Evolutionary conservation across 1,284 basidiomycete genomes (phyloP).

Genomic region (Gymnopus androsaceus): DNA sequence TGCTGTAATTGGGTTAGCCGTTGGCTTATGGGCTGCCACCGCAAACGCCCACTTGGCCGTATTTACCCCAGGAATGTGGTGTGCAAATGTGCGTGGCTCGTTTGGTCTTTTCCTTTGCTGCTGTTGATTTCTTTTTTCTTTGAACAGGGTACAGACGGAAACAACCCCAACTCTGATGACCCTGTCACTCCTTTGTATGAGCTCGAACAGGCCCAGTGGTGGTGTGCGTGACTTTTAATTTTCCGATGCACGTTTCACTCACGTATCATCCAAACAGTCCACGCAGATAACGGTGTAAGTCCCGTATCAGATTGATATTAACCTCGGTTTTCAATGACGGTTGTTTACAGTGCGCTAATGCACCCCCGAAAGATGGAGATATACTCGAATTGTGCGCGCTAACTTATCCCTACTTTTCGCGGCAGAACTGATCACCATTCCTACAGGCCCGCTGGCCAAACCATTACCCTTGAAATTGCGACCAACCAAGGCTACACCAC

Average conservation of each 20-base stretch:
- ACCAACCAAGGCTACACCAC: constrained; percentile 21
- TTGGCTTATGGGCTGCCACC: neutral
- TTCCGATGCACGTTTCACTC: neutral
- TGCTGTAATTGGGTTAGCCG: neutral
- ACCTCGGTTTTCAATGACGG: neutral
- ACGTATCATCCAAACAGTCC: constrained; percentile 3
- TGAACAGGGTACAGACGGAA: constrained; percentile 1
- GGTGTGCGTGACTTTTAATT: constrained; percentile 8
- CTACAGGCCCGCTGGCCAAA: constrained; percentile 43
- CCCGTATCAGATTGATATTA: neutral
- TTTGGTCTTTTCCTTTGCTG: neutral
- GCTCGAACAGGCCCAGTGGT: constrained; percentile 11
- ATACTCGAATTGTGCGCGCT: constrained; percentile 43
- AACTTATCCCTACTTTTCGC: neutral
- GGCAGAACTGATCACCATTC: neutral
- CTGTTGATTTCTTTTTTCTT: neutral
- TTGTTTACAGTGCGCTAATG: constrained; percentile 39
- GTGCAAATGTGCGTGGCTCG: constrained; percentile 7
- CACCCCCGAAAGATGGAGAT: constrained; percentile 44
- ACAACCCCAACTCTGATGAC: constrained; percentile 10
- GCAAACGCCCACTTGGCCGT: constrained; percentile 11
- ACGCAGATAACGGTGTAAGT: constrained; percentile 9
- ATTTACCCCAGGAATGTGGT: constrained; percentile 13
- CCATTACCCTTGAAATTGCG: constrained; percentile 24
- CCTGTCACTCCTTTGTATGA: constrained; percentile 8